A percentile compares a stretch with the other conserved stretches of the same genome.
These are phyloP conservation scores for Agaricus bisporus DNA, from an alignment of 768 basidiomycete species.

Conservation along the genomic window DNA sequence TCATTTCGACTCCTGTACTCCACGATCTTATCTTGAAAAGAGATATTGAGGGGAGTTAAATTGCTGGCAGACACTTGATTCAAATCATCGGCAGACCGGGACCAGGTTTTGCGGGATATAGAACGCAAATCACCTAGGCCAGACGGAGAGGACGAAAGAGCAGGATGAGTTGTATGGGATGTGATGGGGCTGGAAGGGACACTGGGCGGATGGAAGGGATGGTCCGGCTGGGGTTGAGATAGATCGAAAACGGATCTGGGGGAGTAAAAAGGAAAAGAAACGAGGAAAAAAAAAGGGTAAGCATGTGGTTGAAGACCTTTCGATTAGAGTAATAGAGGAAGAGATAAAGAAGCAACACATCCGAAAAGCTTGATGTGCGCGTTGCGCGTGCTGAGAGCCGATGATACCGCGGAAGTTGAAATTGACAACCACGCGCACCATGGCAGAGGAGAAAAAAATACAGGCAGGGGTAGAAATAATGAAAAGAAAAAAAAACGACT, in stretches of 20 bases:
- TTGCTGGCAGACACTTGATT: conserved; percentile 38
- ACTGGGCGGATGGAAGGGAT: conserved; percentile 29
- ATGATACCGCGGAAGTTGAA: conserved; percentile 26
- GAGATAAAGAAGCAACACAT: not conserved
- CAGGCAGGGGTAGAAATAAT: no score
- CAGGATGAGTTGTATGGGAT: conserved; percentile 8
- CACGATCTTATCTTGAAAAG: conserved; percentile 57
- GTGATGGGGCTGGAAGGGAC: conserved; percentile 31
- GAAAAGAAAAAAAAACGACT: no score
- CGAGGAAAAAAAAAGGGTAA: no score
- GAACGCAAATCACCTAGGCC: conserved; percentile 60
- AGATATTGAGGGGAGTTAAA: conserved; percentile 35
- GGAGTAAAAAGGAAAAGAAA: no score
- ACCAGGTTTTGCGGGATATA: conserved; percentile 72
- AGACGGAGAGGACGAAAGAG: conserved; percentile 14
- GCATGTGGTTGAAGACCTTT: no score
- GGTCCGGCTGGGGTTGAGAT: conserved; percentile 39
- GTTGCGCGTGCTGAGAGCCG: not conserved
- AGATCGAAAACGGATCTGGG: conserved; percentile 64
- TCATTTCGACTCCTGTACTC: conserved; percentile 60
- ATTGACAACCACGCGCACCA: conserved; percentile 41
- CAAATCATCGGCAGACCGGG: conserved; percentile 75
- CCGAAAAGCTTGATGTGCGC: not conserved
- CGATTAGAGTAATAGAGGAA: no score
- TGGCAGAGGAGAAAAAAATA: conserved; percentile 19